Conservation (phyloP, 1,284 basidiomycete genomes). For the Phlebopus sp. region DNA sequence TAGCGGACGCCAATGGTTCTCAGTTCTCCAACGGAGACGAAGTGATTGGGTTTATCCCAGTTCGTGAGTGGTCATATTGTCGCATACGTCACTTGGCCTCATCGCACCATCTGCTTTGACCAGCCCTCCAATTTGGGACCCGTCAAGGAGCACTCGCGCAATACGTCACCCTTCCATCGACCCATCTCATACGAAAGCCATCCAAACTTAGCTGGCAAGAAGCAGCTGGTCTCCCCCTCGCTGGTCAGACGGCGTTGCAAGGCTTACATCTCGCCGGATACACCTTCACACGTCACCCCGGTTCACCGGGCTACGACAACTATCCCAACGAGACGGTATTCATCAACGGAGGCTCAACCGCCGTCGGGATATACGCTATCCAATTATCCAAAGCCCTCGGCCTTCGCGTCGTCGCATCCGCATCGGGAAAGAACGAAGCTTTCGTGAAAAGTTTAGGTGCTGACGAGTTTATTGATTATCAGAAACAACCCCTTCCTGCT, state of each 20-base stretch:
- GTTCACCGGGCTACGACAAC: constrained; percentile 28
- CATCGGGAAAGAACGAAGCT: constrained; percentile 50
- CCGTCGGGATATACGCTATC: constrained; percentile 61
- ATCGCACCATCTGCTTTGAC: too few relatives aligned
- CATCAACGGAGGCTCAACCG: constrained; percentile 64
- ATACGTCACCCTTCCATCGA: constrained; percentile 46
- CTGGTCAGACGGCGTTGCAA: constrained; percentile 56
- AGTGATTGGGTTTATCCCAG: constrained; percentile 53
- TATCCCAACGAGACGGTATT: constrained; percentile 51
- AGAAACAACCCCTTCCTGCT: constrained; percentile 42
- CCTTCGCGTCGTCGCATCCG: constrained; percentile 53
- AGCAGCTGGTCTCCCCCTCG: constrained; percentile 57
- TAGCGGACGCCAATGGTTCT: constrained; percentile 53
- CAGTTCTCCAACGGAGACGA: constrained; percentile 53
- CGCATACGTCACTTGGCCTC: too few relatives aligned
- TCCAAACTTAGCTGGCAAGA: constrained; percentile 45
- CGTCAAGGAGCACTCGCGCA: constrained; percentile 53
- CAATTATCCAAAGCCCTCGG: constrained; percentile 63
- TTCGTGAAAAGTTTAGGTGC: constrained; percentile 44
- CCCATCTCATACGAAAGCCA: constrained; percentile 46
- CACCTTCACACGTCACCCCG: constrained; percentile 6
- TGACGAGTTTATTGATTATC: constrained; percentile 61
- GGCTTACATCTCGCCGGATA: constrained; percentile 35
- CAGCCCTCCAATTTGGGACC: constrained; percentile 22
- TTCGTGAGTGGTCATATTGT: constrained; percentile 30